phyloP scores from a whole-genome alignment of 1,139 yeast species.

The Geotrichum reessii region DNA sequence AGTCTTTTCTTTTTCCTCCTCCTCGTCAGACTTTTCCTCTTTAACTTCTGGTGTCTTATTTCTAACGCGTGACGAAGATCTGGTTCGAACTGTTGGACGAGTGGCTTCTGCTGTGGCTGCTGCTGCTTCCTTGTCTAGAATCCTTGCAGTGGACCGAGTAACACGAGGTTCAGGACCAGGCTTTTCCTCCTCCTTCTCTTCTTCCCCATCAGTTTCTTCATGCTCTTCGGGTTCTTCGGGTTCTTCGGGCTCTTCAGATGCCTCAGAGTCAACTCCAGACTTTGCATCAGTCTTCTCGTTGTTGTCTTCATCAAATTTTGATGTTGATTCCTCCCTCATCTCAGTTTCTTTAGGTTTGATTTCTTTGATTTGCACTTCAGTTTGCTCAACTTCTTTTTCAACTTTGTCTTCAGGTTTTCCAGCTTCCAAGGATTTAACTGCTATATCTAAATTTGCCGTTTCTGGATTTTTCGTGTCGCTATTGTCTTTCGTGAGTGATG shows the following conservation, averaged over 20 bases:
- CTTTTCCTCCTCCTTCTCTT: background rate
- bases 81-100: conserved; percentile 6
- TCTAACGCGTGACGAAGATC: conserved; percentile 8
- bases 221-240: background rate
- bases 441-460: background rate
- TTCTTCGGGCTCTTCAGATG: background rate
- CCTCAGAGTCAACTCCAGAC: background rate
- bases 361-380: background rate
- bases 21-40: background rate
- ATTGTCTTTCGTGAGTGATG: background rate
- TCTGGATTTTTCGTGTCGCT: background rate
- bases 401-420: background rate
- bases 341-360: background rate
- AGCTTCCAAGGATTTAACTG: background rate
- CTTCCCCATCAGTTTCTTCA: conserved; percentile 8
- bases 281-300: background rate
- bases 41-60: conserved; percentile 9
- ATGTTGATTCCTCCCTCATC: too few species aligned
- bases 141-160: conserved; percentile 1
- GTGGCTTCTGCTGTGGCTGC: background rate
- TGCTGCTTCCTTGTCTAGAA: background rate
- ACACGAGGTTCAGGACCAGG: background rate
- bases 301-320: background rate
- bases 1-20: conserved; percentile 3
- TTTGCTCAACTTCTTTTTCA: background rate